Percentiles rank a stretch among this genome's conserved stretches.
These are phyloP conservation scores for Tylopilus cervinicoccineus DNA, from an alignment of 768 basidiomycete species.

Conservation along the genomic window DNA sequence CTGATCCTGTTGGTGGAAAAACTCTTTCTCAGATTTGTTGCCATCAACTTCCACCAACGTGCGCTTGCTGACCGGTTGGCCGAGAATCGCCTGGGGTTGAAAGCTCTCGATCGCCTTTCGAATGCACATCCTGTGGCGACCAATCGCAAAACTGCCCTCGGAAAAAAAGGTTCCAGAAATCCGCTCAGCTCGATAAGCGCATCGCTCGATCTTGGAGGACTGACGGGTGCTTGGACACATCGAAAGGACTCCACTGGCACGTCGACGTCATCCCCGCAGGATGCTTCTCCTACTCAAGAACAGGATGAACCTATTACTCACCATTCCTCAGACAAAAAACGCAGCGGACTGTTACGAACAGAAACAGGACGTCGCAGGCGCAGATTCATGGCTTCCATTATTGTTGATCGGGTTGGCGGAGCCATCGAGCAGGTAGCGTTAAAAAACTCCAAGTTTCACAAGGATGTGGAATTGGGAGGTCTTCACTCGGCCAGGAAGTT, in stretches of 20 bases:
- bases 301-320: conserved; percentile 10
- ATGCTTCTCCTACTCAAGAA: conserved; percentile 6
- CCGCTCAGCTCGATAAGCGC: conserved; percentile 34
- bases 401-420: conserved; percentile 64
- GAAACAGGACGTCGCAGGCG: conserved; percentile 40
- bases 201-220: conserved; percentile 32
- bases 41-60: conserved; percentile 76
- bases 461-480: conserved; percentile 48
- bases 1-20: conserved; percentile 50
- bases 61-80: conserved; percentile 69
- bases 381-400: conserved; percentile 57
- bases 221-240: conserved; percentile 11
- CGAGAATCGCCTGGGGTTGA: conserved; percentile 67
- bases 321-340: conserved; percentile 13
- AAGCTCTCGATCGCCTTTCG: conserved; percentile 67
- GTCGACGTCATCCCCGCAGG: conserved; percentile 3
- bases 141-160: conserved; percentile 37
- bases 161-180: conserved; percentile 45
- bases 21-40: conserved; percentile 67
- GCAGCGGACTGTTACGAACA: conserved; percentile 18
- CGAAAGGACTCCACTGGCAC: conserved; percentile 10
- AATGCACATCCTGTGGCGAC: conserved; percentile 49
- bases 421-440: conserved; percentile 69
- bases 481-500: conserved; percentile 62
- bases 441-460: conserved; percentile 60